phyloP scores from a whole-genome alignment of 352 stramenopile genomes.

The Thraustochytrium striatum region DNA sequence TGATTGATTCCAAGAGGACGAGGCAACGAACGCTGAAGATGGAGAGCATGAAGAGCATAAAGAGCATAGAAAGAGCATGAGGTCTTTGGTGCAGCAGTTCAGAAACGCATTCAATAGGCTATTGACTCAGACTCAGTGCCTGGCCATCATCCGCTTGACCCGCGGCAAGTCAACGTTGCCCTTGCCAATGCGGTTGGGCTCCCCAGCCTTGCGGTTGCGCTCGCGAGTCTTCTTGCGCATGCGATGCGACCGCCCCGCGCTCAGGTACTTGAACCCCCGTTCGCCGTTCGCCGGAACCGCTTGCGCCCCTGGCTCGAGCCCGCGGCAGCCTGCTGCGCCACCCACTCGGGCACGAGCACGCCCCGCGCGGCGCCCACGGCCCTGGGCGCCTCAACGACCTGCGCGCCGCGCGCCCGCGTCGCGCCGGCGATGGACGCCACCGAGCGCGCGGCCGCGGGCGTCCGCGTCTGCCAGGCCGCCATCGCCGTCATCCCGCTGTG shows the following conservation, averaged over 20 bases:
- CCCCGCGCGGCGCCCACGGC: not conserved
- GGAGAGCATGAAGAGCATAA: not conserved
- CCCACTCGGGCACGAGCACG: not conserved
- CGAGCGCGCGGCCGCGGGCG: not conserved
- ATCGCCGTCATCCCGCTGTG: not conserved
- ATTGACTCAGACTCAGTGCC: too few relatives aligned
- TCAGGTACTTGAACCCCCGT: conserved; percentile 25
- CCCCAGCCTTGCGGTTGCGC: not conserved
- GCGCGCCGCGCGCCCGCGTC: not conserved
- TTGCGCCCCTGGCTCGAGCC: conserved; percentile 5
- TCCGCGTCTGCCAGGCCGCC: not conserved
- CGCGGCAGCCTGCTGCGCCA: not conserved
- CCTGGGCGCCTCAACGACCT: too few relatives aligned
- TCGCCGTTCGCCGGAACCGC: not conserved
- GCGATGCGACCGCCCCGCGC: conserved; percentile 9
- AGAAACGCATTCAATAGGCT: too few relatives aligned
- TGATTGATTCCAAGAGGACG: not conserved
- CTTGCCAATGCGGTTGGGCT: not conserved
- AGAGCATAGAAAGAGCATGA: not conserved
- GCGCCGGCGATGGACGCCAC: not conserved
- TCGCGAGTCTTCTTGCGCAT: conserved; percentile 35
- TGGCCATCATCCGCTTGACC: too few relatives aligned
- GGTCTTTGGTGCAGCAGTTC: too few relatives aligned
- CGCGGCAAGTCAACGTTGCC: too few relatives aligned
- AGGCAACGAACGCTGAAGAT: not conserved